A percentile compares a stretch with the other conserved stretches of the same genome.
These are phyloP conservation scores for Galeopsis tetrahit DNA, from an alignment of 257 asterid genomes.

Conservation along the genomic window DNA sequence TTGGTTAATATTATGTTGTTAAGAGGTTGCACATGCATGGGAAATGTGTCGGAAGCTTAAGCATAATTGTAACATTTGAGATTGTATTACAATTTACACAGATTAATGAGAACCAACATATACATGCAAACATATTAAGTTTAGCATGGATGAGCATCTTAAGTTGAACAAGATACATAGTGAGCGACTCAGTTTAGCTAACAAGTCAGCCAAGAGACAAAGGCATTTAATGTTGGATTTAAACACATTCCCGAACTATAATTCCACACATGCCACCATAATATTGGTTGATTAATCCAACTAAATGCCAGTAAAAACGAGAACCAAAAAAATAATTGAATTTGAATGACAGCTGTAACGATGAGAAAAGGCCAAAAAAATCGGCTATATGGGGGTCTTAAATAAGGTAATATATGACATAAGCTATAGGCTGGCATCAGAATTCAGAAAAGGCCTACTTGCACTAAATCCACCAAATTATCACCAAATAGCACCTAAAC, in stretches of 20 bases:
- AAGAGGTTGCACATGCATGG: no score
- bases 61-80: background rate
- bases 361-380: background rate
- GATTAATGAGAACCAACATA: constrained; percentile 4
- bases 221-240: background rate
- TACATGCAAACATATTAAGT: background rate
- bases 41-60: background rate
- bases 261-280: background rate
- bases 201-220: constrained; percentile 1
- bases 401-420: constrained; percentile 1
- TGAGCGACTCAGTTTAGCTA: background rate
- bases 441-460: background rate
- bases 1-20: no score
- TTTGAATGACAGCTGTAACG: background rate
- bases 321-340: background rate
- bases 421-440: background rate
- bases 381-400: background rate
- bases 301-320: background rate
- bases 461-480: no score
- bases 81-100: background rate
- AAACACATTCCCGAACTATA: background rate
- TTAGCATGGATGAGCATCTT: background rate
- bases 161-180: background rate
- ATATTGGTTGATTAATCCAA: background rate
- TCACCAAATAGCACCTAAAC: no score